Conservation (phyloP, 2,329 filamentous ascomycete genomes). For the Microthyrium microscopicum region DNA sequence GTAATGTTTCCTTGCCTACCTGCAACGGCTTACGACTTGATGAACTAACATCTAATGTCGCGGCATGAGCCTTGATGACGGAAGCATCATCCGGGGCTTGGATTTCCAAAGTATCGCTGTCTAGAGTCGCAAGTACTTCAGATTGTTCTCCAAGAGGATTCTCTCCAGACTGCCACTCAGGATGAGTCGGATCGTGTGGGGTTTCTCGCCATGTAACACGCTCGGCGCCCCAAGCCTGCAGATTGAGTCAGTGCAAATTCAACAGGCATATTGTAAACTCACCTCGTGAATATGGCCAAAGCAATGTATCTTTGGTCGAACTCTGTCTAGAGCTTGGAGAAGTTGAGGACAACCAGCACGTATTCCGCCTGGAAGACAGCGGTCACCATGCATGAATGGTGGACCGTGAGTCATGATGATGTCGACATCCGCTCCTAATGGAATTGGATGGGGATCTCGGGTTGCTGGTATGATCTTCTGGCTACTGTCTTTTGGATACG, state of each 20-base stretch:
- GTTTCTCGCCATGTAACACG: background rate
- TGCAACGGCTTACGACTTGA: background rate
- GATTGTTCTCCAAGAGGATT: no score
- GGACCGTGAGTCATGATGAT: conserved; percentile 47
- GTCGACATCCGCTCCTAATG: conserved; percentile 31
- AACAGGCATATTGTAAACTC: no score
- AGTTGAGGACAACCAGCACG: conserved; percentile 39
- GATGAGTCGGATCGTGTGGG: no score
- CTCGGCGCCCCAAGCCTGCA: conserved; percentile 27
- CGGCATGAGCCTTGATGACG: conserved; percentile 1
- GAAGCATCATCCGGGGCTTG: conserved; percentile 2
- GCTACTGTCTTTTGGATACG: background rate
- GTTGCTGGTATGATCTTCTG: conserved; percentile 17
- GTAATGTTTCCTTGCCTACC: conserved; percentile 4
- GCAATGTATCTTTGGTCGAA: conserved; percentile 38
- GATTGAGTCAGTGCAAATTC: no score
- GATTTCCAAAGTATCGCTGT: no score
- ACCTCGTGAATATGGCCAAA: conserved; percentile 49
- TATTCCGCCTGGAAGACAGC: conserved; percentile 14
- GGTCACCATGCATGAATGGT: conserved; percentile 34
- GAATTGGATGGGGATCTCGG: conserved; percentile 21
- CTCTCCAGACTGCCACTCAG: no score
- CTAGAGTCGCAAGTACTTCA: no score
- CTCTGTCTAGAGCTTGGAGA: conserved; percentile 32
- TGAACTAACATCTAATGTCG: conserved; percentile 4